phyloP scores from a whole-genome alignment of 1,284 basidiomycete species.

The Laetiporus sulphureus region DNA sequence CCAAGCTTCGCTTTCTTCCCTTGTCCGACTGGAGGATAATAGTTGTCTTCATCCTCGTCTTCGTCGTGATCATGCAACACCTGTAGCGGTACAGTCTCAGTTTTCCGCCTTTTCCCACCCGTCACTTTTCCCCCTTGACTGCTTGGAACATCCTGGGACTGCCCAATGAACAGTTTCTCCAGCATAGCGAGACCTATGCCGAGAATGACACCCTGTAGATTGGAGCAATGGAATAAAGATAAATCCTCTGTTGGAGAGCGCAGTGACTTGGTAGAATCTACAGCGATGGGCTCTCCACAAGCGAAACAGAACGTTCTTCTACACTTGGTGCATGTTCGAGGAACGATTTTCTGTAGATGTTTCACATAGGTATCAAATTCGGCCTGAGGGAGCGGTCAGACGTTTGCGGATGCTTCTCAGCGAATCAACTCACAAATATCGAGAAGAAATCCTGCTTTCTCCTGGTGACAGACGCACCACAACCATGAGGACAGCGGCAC shows the following conservation, averaged over 20 bases:
- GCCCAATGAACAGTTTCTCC: slow-evolving; percentile 61
- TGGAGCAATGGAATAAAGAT: slow-evolving; percentile 79
- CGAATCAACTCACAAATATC: slow-evolving; percentile 71
- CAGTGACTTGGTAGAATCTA: slow-evolving; percentile 34
- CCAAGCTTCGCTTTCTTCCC: slow-evolving; percentile 69
- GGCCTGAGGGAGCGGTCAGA: slow-evolving; percentile 36
- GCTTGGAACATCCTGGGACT: slow-evolving; percentile 26
- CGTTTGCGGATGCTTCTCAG: not conserved
- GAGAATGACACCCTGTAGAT: slow-evolving; percentile 80
- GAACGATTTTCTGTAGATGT: slow-evolving; percentile 53
- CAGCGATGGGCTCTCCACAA: slow-evolving; percentile 67
- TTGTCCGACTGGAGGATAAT: slow-evolving; percentile 35
- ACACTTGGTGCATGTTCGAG: slow-evolving; percentile 60
- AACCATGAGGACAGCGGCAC: slow-evolving; percentile 67
- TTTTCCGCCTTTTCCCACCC: slow-evolving; percentile 28
- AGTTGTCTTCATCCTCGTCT: slow-evolving; percentile 52
- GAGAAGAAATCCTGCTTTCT: slow-evolving; percentile 76
- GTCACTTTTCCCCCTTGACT: slow-evolving; percentile 18
- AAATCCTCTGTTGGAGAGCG: slow-evolving; percentile 38
- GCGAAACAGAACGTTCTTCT: slow-evolving; percentile 70
- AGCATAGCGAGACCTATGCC: slow-evolving; percentile 81
- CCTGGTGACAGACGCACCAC: slow-evolving; percentile 53
- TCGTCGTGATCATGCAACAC: slow-evolving; percentile 36
- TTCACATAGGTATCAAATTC: slow-evolving; percentile 66
- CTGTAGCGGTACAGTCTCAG: slow-evolving; percentile 20